A percentile compares a stretch with the other conserved stretches of the same genome.
These are phyloP conservation scores for Coelastrella sp. DNA, from an alignment of 139 green algal genomes.

Conservation along the genomic window DNA sequence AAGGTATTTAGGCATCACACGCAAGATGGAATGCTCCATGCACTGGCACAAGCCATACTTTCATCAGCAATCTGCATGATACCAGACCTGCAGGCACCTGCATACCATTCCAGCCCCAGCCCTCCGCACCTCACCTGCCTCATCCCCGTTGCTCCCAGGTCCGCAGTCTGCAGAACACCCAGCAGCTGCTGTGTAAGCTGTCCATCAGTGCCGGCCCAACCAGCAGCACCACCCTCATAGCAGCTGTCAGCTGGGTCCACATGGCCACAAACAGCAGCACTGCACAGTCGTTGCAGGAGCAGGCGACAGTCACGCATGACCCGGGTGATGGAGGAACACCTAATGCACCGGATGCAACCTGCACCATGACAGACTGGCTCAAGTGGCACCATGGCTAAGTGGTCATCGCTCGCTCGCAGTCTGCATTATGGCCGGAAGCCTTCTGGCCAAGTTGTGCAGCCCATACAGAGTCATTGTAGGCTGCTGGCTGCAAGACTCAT, in stretches of 20 bases:
- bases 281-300: background rate
- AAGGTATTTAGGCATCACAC: no score
- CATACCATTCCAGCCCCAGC: background rate
- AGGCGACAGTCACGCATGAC: no score
- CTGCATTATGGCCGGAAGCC: no score
- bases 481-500: no score
- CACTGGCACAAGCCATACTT: background rate
- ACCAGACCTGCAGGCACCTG: background rate
- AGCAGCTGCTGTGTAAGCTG: slow-evolving; percentile 33
- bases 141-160: slow-evolving; percentile 22
- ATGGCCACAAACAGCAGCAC: slow-evolving; percentile 6
- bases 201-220: slow-evolving; percentile 28
- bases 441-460: no score
- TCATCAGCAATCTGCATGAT: background rate
- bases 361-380: no score
- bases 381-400: no score
- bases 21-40: no score
- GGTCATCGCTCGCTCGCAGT: no score
- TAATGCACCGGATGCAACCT: no score
- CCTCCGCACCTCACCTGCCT: background rate
- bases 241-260: background rate
- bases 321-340: no score
- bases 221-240: background rate
- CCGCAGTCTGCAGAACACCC: slow-evolving; percentile 31
- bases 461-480: no score